phyloP scores from a whole-genome alignment of 2,329 filamentous ascomycete genomes.

The Mycosphaerella sp. region DNA sequence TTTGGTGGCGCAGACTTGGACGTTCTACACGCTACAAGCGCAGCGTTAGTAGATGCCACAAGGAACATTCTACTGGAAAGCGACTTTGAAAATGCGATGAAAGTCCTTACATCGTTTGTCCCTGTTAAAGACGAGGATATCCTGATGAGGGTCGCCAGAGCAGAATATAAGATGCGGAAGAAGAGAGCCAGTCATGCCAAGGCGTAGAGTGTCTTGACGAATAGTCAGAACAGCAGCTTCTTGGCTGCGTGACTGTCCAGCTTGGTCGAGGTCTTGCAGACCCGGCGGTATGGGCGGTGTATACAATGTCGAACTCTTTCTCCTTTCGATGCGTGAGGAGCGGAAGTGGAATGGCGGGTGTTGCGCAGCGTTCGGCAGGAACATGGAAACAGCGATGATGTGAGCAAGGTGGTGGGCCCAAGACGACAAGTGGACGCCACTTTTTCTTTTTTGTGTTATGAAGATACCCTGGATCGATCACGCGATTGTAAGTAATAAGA shows the following conservation, averaged over 20 bases:
- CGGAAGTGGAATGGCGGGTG: not conserved
- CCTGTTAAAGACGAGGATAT: constrained; percentile 91
- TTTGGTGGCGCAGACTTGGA: constrained; percentile 63
- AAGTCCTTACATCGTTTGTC: constrained; percentile 87
- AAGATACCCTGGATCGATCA: constrained; percentile 7
- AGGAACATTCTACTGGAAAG: constrained; percentile 81
- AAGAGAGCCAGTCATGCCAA: constrained; percentile 33
- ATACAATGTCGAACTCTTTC: not conserved
- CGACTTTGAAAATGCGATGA: constrained; percentile 98
- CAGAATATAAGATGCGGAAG: constrained; percentile 72
- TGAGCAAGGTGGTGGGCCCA: not conserved
- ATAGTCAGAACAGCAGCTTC: not conserved
- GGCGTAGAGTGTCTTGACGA: constrained; percentile 6
- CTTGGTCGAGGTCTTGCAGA: not conserved
- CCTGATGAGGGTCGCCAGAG: constrained; percentile 80
- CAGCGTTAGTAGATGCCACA: constrained; percentile 84
- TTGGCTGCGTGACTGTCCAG: not conserved
- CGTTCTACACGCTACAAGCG: constrained; percentile 80
- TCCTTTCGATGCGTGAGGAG: not conserved
- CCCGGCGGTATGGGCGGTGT: not conserved
- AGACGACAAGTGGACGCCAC: not conserved
- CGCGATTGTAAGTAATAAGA: constrained; percentile 1
- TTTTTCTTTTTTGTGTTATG: constrained; percentile 1
- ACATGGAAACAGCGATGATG: not conserved
- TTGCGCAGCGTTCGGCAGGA: not conserved